Evolutionary conservation across 495 filamentous ascomycete genomes (phyloP), one percentile per base, ranked within the genome.

Genomic region (Penicillium angulare): DNA sequence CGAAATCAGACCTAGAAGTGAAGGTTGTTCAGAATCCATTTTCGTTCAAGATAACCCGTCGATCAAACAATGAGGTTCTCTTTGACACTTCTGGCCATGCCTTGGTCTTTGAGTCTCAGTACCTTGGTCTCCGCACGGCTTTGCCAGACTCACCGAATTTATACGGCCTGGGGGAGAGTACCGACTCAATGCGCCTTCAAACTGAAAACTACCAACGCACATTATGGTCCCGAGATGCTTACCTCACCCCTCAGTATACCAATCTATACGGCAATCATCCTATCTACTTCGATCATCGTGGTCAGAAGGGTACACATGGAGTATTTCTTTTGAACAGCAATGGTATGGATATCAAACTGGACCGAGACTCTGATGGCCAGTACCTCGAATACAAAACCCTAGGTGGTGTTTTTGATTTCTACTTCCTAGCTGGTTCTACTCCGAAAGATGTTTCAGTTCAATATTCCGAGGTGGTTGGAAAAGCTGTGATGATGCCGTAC

Each of bases 361-460:
- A 50, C 26, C 7, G 8, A 21, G 49, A 55, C 33, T 38, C 44
- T 50, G 73, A 73, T 38, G 77, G 81, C 4, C 67, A 79, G 3
- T 82, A 80, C 55, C 78, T 91, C 47, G 87, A 86, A 7, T 91
- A 86, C 84, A 78, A 86, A 32, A 71, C 79, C 3, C 59, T 83
- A 4, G 79, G 79, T 20, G 79, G 79, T 23, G 74, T 66, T 48
- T 75, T 83, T 26, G 79, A 82, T 43, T 61, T 82, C 29, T 80
- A 79, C 59, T 76, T 83, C 61, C 77, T 75, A 45, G 67, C 77
- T 41, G 79, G 79, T 0, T 79, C 79, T 6, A 72, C 66, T 3
- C 73, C 69, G 17, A 61, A 63, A 18, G 74, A 74, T 33, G 76
- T 81, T 13, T 75, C 78, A 16, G 64, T 65, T 43, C 69, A 75